Conservation (phyloP, 169 alveolate species). For the Cryptosporidium ryanae region DNA sequence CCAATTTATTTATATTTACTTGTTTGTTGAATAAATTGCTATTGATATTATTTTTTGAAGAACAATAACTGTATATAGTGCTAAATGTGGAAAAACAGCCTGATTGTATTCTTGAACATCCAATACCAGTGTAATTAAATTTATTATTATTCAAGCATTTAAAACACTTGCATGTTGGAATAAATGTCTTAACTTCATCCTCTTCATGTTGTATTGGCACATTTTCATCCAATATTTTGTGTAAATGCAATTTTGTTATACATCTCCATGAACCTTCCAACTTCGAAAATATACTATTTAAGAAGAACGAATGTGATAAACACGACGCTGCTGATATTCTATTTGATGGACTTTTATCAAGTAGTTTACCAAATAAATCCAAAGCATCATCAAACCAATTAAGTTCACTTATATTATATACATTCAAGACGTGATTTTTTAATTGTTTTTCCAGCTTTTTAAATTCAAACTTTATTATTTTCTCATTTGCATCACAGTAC, state of each 20-base stretch:
- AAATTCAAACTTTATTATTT: constrained; percentile 59
- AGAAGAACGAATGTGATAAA: constrained; percentile 53
- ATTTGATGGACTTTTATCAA: constrained; percentile 63
- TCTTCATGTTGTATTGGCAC: constrained; percentile 33
- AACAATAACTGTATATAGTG: constrained; percentile 41
- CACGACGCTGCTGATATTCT: constrained; percentile 61
- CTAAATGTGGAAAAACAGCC: constrained; percentile 52
- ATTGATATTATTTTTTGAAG: constrained; percentile 16
- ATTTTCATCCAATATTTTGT: constrained; percentile 49
- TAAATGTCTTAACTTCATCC: constrained; percentile 41
- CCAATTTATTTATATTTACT: background rate
- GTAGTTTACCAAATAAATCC: constrained; percentile 38
- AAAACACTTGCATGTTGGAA: constrained; percentile 50
- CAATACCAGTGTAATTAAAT: background rate
- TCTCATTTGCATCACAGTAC: constrained; percentile 68
- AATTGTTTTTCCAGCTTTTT: constrained; percentile 24
- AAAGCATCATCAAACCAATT: constrained; percentile 52
- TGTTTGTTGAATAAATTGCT: constrained; percentile 3
- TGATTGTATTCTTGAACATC: constrained; percentile 13
- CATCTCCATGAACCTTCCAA: constrained; percentile 52
- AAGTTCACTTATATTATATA: constrained; percentile 15
- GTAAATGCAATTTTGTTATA: constrained; percentile 12
- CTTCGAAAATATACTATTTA: background rate
- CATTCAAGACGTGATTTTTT: constrained; percentile 5
- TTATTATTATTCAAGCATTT: background rate